Base-by-base conservation (phyloP, 441 rosid species). In the Corymbia calophylla region DNA sequence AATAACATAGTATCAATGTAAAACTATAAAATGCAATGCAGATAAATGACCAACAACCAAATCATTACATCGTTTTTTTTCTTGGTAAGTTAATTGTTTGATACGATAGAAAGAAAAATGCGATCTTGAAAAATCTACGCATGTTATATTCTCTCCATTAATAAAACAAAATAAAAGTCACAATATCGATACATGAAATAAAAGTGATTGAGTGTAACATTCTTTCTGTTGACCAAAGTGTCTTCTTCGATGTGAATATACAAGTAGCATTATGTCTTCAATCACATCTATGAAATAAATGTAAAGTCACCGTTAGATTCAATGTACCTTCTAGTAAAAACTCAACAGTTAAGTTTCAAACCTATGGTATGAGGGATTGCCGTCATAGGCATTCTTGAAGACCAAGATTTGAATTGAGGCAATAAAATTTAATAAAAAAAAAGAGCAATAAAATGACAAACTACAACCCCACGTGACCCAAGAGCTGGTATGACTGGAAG, bases 381-480 rank as follows among this genome's bases (percentile, higher is more conserved):
- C 27, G 31, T 60, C 66, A 27, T 60, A 27, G 27, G 66, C 66
- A 31, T 27, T 60, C 17, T 27, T 60, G 31, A 60, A 27, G 66
- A 60, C 31, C 66, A 60, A 60, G 17, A 12, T 60, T 11, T 60
- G 60, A 56, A 56, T 21, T 56, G 23, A 0, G 23, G 1, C 12
- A 56, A 56, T 56, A 56, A 12, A 56, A 25, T 56, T 56, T 12
- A 56, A 56, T 56, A 56, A 1, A 56, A 56, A 21, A 8, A 56
- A 21, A 21, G 27, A 56, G 60, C n/a, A n/a, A 21, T 56, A 25
- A 56, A 56, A 56, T 21, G 60, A 56, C 1, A 0, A 56, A 0
- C 27, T 0, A 21, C 5, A 2, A 56, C 5, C 60, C 3, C 0
- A 27, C 9, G 60, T 1, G 5, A 56, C 27, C 0, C 12, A 55